Conservation (phyloP, 1,139 yeast genomes). For the Pichia terricola region DNA sequence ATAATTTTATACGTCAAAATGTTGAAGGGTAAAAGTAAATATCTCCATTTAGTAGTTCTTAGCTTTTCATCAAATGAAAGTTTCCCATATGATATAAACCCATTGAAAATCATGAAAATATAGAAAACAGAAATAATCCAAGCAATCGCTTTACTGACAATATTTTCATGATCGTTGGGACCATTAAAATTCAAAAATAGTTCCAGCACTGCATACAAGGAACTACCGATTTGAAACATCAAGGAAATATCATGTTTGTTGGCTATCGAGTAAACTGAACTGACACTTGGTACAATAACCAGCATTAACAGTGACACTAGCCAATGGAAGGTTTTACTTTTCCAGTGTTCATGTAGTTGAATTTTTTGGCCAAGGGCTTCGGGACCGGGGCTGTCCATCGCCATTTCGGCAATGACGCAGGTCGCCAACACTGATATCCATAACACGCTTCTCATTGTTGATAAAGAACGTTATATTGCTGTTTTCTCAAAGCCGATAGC, state of each 20-base stretch:
- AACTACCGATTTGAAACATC: constrained; percentile 38
- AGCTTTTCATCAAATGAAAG: constrained; percentile 27
- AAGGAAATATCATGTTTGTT: constrained; percentile 38
- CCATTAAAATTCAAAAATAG: constrained; percentile 52
- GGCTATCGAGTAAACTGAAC: constrained; percentile 47
- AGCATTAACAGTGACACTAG: constrained; percentile 36
- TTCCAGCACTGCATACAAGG: constrained; percentile 42
- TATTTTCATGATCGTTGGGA: constrained; percentile 51
- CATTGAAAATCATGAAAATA: constrained; percentile 29
- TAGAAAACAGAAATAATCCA: constrained; percentile 46
- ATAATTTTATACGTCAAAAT: constrained; percentile 35
- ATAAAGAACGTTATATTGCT: too few relatives aligned
- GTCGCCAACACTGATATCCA: background rate
- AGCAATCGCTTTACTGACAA: constrained; percentile 56
- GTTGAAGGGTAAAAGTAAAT: constrained; percentile 26
- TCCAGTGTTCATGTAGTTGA: constrained; percentile 25
- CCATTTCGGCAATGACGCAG: background rate
- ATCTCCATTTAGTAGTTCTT: constrained; percentile 12
- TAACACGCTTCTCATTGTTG: background rate
- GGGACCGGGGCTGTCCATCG: constrained; percentile 15
- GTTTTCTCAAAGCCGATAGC: too few relatives aligned
- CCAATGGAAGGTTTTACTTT: constrained; percentile 58
- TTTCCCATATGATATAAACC: constrained; percentile 46
- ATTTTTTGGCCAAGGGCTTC: constrained; percentile 11
- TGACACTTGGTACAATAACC: constrained; percentile 45